Evolutionary conservation across 2,329 filamentous ascomycete species (phyloP).

Genomic region (Fusarium tanahbumbuense): DNA sequence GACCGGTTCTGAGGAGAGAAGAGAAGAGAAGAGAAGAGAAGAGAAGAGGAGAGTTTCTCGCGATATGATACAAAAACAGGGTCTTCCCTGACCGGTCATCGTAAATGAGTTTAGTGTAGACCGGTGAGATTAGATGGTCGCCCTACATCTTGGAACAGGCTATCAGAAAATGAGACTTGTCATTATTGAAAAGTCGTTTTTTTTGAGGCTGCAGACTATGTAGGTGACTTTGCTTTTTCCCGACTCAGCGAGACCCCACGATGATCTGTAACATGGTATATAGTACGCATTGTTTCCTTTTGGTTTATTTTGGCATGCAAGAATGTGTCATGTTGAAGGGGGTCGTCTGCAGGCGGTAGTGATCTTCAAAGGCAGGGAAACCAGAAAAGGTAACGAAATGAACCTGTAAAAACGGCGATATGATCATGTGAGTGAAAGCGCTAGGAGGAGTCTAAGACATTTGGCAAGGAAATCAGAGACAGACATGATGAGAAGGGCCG

Average conservation of each 20-base stretch:
- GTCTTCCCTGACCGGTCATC: conserved; percentile 12
- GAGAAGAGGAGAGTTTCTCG: neutral
- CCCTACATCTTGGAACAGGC: neutral
- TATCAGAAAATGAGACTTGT: conserved; percentile 9
- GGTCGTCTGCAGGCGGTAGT: neutral
- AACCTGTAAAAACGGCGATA: conserved; percentile 11
- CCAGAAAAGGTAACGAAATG: neutral
- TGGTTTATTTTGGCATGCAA: neutral
- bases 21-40: neutral
- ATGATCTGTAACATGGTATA: conserved; percentile 7
- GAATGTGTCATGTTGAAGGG: conserved; percentile 9
- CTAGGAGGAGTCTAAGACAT: neutral
- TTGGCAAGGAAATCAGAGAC: neutral
- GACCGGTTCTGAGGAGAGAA: neutral
- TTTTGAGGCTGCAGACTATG: neutral
- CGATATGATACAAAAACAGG: neutral
- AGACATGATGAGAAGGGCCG: neutral
- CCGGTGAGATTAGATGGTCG: conserved; percentile 17
- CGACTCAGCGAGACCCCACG: neutral
- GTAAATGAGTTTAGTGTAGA: conserved; percentile 1
- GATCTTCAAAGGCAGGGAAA: conserved; percentile 8
- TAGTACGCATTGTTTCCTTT: neutral
- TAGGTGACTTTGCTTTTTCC: neutral
- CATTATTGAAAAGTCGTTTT: conserved; percentile 12
- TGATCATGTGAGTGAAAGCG: conserved; percentile 23